Base-by-base conservation (phyloP, 306 rosid species). In the Amphicarpaea edgeworthii region DNA sequence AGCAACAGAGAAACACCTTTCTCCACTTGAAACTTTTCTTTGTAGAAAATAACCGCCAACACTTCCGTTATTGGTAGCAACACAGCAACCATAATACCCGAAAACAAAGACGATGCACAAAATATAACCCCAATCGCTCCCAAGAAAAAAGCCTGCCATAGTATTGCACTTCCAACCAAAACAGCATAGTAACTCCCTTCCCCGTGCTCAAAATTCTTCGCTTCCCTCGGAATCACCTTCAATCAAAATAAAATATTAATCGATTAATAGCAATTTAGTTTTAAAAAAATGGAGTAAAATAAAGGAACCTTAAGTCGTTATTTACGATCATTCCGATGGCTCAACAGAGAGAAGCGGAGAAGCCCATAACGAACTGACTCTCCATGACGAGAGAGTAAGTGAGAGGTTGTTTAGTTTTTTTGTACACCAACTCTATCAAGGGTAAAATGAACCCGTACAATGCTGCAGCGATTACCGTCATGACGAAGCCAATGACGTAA, bases 141-240 rank as follows among this genome's bases (percentile, higher is more conserved):
- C 59, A 94, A 9, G 78, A 90, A 94, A 82, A 91, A 94, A 7
- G 28, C 41, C 50, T 94, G 97, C 94, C 93, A 94, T 4, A 90
- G 5, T 19, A 94, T 55, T 6, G 87, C 88, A 67, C 68, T 88
- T 15, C 11, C 50, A 55, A 73, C 90, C 19, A 91, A 7, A 58
- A 91, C 79, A 1, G 79, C 75, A 19, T 88, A 94, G 75, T 91
- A 93, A 12, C 20, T 83, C 0, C 46, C 65, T 70, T 85, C 86
- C 7, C 96, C 96, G 0, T 86, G 77, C 34, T 5, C 86, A 32
- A 82, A 94, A 4, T 76, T 62, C 7, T 64, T 86, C 1, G 91
- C 98, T 64, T 93, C 98, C 60, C 90, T 76, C 9, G 91, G 77
- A 38, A 93, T 91, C n/a, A 26, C 95, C 98, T n/a, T n/a, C n/a